phyloP scores from a whole-genome alignment of 345 rosid species.

The Mangifera indica region DNA sequence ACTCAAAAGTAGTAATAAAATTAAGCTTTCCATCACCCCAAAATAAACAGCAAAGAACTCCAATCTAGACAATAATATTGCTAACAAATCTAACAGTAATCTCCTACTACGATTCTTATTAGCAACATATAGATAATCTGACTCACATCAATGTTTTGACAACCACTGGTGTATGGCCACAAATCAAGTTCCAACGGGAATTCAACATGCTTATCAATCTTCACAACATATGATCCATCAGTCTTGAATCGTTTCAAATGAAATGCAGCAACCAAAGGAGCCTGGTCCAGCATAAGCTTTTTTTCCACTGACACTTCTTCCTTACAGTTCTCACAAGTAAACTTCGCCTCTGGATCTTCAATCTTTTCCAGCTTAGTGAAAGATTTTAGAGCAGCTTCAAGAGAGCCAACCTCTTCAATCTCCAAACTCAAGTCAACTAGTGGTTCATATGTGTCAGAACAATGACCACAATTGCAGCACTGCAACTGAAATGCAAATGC shows the following conservation, averaged over 20 bases:
- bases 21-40: background rate
- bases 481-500: slow-evolving; percentile 42
- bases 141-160: slow-evolving; percentile 44
- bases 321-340: slow-evolving; percentile 69
- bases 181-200: slow-evolving; percentile 85
- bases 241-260: slow-evolving; percentile 89
- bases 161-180: slow-evolving; percentile 48
- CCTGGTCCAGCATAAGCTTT: slow-evolving; percentile 68
- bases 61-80: background rate
- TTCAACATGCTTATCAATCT: slow-evolving; percentile 68
- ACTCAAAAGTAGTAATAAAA: background rate
- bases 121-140: background rate
- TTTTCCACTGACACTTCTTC: slow-evolving; percentile 66
- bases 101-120: background rate
- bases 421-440: slow-evolving; percentile 73
- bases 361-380: slow-evolving; percentile 77
- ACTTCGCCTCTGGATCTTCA: slow-evolving; percentile 58
- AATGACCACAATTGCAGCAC: slow-evolving; percentile 66
- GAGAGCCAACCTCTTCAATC: slow-evolving; percentile 57
- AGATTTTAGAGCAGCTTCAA: slow-evolving; percentile 59
- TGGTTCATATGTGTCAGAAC: slow-evolving; percentile 60
- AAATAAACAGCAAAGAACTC: background rate
- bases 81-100: background rate
- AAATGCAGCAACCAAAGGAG: slow-evolving; percentile 65
- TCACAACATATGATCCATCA: slow-evolving; percentile 60